Conservation (phyloP, 148 eudicot genomes). For the Fagopyrum homotropicum region DNA sequence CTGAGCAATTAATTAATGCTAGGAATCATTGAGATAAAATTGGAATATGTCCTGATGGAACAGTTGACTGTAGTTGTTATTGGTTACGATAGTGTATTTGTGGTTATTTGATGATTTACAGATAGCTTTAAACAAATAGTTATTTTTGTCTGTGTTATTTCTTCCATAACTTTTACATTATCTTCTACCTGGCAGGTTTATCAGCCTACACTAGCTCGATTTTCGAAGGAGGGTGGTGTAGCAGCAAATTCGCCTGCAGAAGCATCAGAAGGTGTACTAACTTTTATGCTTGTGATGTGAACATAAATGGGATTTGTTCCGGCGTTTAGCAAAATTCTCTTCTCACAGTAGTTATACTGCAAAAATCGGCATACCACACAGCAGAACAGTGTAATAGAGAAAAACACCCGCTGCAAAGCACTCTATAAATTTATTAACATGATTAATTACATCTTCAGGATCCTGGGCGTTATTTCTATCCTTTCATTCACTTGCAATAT, state of each 20-base stretch:
- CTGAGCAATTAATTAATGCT: not conserved
- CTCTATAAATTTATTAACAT: not conserved
- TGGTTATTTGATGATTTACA: not conserved
- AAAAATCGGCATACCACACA: not conserved
- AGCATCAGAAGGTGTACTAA: slow-evolving; percentile 60
- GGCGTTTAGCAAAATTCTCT: not conserved
- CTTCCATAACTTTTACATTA: not conserved
- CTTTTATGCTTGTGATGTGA: not conserved
- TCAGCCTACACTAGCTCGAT: slow-evolving; percentile 68
- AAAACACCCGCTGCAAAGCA: not conserved
- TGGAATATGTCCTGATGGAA: not conserved
- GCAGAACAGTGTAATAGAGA: not conserved
- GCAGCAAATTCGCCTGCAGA: slow-evolving; percentile 76
- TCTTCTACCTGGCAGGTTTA: slow-evolving; percentile 53
- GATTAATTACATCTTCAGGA: not conserved
- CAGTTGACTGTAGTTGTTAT: not conserved
- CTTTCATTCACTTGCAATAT: slow-evolving; percentile 4
- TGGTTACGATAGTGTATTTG: not conserved
- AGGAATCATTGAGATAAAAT: not conserved
- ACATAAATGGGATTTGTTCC: not conserved
- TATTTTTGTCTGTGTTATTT: not conserved
- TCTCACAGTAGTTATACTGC: not conserved
- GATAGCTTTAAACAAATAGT: not conserved
- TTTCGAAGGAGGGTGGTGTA: slow-evolving; percentile 73
- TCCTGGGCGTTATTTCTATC: not conserved